Conservation (phyloP, 1,284 basidiomycete genomes). For the Gymnopus androsaceus region DNA sequence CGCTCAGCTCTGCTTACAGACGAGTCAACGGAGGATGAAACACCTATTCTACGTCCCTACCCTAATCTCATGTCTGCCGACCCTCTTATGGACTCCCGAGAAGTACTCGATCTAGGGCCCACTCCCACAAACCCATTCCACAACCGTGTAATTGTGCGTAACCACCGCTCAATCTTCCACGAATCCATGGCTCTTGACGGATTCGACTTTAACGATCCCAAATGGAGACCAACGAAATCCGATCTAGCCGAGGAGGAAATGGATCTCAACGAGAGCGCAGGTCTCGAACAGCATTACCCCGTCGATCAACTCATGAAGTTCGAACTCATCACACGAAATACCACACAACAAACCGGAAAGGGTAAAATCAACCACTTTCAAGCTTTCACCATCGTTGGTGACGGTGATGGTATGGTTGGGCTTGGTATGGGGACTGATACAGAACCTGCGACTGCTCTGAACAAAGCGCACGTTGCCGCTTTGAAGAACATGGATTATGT, state of each 20-base stretch:
- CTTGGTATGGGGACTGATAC: slow-evolving; percentile 85
- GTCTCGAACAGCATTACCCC: slow-evolving; percentile 13
- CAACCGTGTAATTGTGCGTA: slow-evolving; percentile 64
- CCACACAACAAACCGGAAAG: slow-evolving; percentile 85
- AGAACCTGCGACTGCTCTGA: slow-evolving; percentile 56
- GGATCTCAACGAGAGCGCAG: slow-evolving; percentile 23
- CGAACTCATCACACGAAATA: slow-evolving; percentile 58
- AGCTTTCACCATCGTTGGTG: slow-evolving; percentile 79
- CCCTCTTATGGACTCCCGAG: slow-evolving; percentile 59
- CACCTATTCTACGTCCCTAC: slow-evolving; percentile 25
- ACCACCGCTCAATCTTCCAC: slow-evolving; percentile 55
- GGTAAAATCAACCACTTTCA: slow-evolving; percentile 76
- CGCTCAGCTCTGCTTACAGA: background rate
- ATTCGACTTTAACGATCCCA: slow-evolving; percentile 27
- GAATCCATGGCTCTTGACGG: slow-evolving; percentile 33
- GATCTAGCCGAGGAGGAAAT: slow-evolving; percentile 37
- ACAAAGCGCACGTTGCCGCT: slow-evolving; percentile 73
- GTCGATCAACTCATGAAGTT: slow-evolving; percentile 52
- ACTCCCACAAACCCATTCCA: slow-evolving; percentile 48
- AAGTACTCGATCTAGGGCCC: slow-evolving; percentile 55
- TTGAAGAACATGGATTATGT: slow-evolving; percentile 89
- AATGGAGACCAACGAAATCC: slow-evolving; percentile 26
- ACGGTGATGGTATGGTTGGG: slow-evolving; percentile 87
- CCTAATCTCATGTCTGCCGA: slow-evolving; percentile 65
- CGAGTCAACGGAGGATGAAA: slow-evolving; percentile 15